A percentile compares a stretch with the other conserved stretches of the same genome.
phyloP scores from a whole-genome alignment of 2,329 filamentous ascomycete species.

The Plectosphaerella sp. region DNA sequence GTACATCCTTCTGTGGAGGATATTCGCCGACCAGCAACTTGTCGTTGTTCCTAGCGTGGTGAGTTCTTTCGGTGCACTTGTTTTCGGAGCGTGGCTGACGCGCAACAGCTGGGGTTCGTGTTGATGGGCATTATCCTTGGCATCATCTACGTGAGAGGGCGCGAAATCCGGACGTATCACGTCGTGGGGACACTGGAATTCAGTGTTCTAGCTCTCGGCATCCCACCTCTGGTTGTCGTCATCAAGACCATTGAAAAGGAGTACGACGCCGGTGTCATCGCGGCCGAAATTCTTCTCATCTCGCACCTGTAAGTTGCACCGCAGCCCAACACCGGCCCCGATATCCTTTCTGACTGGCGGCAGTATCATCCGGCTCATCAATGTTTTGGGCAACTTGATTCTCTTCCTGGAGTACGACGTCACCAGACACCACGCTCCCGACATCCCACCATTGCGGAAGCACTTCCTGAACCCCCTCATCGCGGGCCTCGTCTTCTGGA shows the following conservation, averaged over 20 bases:
- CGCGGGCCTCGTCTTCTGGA: slow-evolving; percentile 3
- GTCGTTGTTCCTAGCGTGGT: slow-evolving; percentile 30
- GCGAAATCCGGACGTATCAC: slow-evolving; percentile 32
- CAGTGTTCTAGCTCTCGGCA: slow-evolving; percentile 25
- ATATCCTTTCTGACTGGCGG: neutral
- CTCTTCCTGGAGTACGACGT: slow-evolving; percentile 27
- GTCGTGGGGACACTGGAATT: slow-evolving; percentile 31
- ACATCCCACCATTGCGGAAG: slow-evolving; percentile 12
- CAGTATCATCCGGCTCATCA: slow-evolving; percentile 32
- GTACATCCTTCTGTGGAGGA: slow-evolving; percentile 31
- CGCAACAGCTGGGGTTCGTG: slow-evolving; percentile 27
- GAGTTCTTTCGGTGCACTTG: slow-evolving; percentile 12
- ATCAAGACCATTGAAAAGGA: slow-evolving; percentile 9
- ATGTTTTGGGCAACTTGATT: slow-evolving; percentile 31
- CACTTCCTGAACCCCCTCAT: slow-evolving; percentile 3
- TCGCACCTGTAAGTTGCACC: slow-evolving; percentile 23
- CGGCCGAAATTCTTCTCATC: slow-evolving; percentile 1
- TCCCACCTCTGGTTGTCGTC: slow-evolving; percentile 15
- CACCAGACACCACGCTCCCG: slow-evolving; percentile 30
- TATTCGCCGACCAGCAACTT: slow-evolving; percentile 22
- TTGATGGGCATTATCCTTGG: slow-evolving; percentile 11
- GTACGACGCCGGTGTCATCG: slow-evolving; percentile 1
- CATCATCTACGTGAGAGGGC: slow-evolving; percentile 17
- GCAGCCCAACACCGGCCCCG: neutral
- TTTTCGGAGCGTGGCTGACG: neutral